Percentiles rank a stretch among this genome's conserved stretches.
Conservation (phyloP, 148 eudicot genomes). For the Hydrangea macrophylla region DNA sequence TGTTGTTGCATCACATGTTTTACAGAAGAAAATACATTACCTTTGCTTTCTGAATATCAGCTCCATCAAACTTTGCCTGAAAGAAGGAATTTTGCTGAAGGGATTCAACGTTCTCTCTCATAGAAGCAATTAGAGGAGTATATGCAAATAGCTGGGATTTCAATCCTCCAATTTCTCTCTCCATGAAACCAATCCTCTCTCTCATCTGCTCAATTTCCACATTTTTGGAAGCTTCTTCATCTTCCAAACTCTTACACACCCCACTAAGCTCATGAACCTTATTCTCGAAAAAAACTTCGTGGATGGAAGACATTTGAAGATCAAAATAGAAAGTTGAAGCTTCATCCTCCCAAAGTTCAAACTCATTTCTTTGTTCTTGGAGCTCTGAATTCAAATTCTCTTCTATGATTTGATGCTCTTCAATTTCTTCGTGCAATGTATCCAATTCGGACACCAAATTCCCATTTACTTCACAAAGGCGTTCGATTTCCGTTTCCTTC, state of each 20-base stretch:
- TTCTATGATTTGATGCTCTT: conserved; percentile 57
- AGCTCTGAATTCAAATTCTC: conserved; percentile 66
- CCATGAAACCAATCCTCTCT: conserved; percentile 45
- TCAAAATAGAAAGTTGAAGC: conserved; percentile 88
- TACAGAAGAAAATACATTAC: conserved; percentile 24
- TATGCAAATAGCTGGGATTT: conserved; percentile 61
- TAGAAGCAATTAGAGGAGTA: conserved; percentile 53
- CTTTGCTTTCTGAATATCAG: conserved; percentile 31
- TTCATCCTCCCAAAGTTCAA: conserved; percentile 87
- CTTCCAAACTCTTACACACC: conserved; percentile 60
- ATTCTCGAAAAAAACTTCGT: conserved; percentile 61
- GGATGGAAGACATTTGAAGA: conserved; percentile 73
- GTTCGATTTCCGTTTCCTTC: conserved; percentile 47
- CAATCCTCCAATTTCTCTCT: conserved; percentile 58
- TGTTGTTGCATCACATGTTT: too few relatives aligned
- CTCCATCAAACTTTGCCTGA: conserved; percentile 31
- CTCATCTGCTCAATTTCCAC: conserved; percentile 62
- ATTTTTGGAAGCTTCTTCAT: conserved; percentile 44
- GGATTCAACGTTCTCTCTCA: conserved; percentile 52
- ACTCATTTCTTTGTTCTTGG: conserved; percentile 65
- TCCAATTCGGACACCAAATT: conserved; percentile 53
- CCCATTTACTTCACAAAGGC: conserved; percentile 48
- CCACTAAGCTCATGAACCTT: conserved; percentile 71
- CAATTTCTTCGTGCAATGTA: conserved; percentile 55
- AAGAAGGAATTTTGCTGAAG: conserved; percentile 55